These are phyloP conservation scores for Xerocomus spinulosus DNA, from an alignment of 768 basidiomycete species.

Conservation along the genomic window DNA sequence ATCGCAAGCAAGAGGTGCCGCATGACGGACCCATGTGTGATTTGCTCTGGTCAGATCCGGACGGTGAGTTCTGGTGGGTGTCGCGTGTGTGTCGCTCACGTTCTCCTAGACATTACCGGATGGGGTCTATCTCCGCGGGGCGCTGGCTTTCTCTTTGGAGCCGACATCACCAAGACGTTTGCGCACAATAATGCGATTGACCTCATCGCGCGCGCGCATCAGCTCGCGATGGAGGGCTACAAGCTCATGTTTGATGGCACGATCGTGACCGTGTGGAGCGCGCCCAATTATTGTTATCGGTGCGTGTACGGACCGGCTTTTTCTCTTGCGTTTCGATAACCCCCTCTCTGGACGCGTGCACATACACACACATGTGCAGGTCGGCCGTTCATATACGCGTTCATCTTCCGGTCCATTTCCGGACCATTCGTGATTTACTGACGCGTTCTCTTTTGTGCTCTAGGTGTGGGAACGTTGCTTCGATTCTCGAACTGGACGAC, in stretches of 20 bases:
- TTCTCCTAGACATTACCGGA: conserved; percentile 68
- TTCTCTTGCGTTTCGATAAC: too few relatives aligned
- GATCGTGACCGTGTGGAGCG: conserved; percentile 98
- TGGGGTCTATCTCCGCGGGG: conserved; percentile 99
- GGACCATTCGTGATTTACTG: neutral
- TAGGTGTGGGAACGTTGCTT: conserved; percentile 95
- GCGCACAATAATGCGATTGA: conserved; percentile 89
- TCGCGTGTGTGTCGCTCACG: neutral
- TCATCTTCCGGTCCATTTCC: conserved; percentile 26
- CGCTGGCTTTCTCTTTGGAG: conserved; percentile 93
- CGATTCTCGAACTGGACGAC: conserved; percentile 92
- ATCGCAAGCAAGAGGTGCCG: conserved; percentile 95
- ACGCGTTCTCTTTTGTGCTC: too few relatives aligned
- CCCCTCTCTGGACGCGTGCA: too few relatives aligned
- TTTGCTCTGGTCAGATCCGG: conserved; percentile 98
- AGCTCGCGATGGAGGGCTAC: conserved; percentile 96
- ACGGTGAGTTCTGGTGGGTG: conserved; percentile 50
- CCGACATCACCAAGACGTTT: conserved; percentile 86
- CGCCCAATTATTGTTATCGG: conserved; percentile 98
- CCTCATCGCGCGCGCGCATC: conserved; percentile 94
- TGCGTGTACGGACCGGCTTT: too few relatives aligned
- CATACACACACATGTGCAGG: too few relatives aligned
- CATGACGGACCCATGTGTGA: conserved; percentile 99
- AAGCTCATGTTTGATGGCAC: conserved; percentile 95
- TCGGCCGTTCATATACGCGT: too few relatives aligned